phyloP scores from a whole-genome alignment of 768 basidiomycete genomes.

The Amanita pallidorosea region DNA sequence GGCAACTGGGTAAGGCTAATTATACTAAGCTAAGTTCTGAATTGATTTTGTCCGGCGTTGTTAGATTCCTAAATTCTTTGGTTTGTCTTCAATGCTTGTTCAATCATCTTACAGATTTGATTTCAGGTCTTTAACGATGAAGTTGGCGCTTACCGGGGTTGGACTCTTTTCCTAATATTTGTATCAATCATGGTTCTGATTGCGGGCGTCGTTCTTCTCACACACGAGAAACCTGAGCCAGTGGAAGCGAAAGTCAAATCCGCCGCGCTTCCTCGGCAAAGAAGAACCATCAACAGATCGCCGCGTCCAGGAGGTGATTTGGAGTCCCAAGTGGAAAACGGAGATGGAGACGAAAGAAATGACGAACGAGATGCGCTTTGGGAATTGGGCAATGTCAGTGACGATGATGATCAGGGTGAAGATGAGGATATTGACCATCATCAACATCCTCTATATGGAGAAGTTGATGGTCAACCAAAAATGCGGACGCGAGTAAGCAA shows the following conservation, averaged over 20 bases:
- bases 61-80: slow-evolving; percentile 36
- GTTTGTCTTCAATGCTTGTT: slow-evolving; percentile 6
- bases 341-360: slow-evolving; percentile 26
- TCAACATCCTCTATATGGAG: slow-evolving; percentile 22
- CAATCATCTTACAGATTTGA: background rate
- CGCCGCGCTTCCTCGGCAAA: slow-evolving; percentile 19
- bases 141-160: slow-evolving; percentile 75
- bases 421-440: slow-evolving; percentile 34
- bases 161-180: slow-evolving; percentile 85
- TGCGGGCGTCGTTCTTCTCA: slow-evolving; percentile 85
- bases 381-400: slow-evolving; percentile 66
- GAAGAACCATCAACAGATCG: slow-evolving; percentile 11
- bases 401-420: slow-evolving; percentile 43
- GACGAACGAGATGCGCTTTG: slow-evolving; percentile 43
- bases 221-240: slow-evolving; percentile 81
- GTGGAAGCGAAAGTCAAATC: slow-evolving; percentile 21
- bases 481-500: slow-evolving; percentile 7
- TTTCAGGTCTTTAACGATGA: slow-evolving; percentile 69
- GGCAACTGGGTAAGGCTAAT: slow-evolving; percentile 50
- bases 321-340: slow-evolving; percentile 16
- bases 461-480: slow-evolving; percentile 6
- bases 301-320: background rate
- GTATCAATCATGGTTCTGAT: slow-evolving; percentile 81
- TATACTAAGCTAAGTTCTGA: background rate
- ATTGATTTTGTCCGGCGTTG: background rate